Conservation (phyloP, 2,329 filamentous ascomycete genomes). For the Talaromyces sp. region DNA sequence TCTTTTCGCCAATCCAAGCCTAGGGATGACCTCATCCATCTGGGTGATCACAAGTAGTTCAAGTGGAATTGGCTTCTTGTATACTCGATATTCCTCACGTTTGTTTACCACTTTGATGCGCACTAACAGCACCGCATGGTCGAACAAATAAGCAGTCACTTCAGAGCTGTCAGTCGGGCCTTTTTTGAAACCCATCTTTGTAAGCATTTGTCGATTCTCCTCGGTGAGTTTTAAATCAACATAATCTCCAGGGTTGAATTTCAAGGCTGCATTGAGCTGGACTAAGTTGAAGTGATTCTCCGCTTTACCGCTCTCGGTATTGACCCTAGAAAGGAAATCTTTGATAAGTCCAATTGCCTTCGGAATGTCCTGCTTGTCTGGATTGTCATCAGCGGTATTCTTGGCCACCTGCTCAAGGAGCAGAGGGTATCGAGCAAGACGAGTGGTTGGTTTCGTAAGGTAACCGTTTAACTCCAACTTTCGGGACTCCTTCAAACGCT, state of each 20-base stretch:
- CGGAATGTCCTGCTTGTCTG: slow-evolving; percentile 87
- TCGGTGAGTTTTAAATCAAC: slow-evolving; percentile 94
- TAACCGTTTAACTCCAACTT: slow-evolving; percentile 98
- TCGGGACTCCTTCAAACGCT: slow-evolving; percentile 89
- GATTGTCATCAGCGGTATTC: slow-evolving; percentile 81
- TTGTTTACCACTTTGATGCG: slow-evolving; percentile 90
- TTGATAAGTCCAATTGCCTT: slow-evolving; percentile 83
- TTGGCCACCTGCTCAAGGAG: slow-evolving; percentile 89
- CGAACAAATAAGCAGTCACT: slow-evolving; percentile 92
- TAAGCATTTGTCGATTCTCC: slow-evolving; percentile 85
- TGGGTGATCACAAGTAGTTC: slow-evolving; percentile 90
- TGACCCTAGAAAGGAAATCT: slow-evolving; percentile 81
- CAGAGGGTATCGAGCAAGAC: slow-evolving; percentile 88
- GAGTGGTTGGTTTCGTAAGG: slow-evolving; percentile 92
- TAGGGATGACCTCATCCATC: slow-evolving; percentile 93
- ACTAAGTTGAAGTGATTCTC: slow-evolving; percentile 97
- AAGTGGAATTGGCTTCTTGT: slow-evolving; percentile 89
- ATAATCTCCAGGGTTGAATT: slow-evolving; percentile 83
- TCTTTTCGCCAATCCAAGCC: slow-evolving; percentile 73
- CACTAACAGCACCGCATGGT: slow-evolving; percentile 90
- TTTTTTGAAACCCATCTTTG: slow-evolving; percentile 93
- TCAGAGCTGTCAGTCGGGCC: slow-evolving; percentile 80
- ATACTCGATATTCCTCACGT: slow-evolving; percentile 89
- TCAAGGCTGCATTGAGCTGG: slow-evolving; percentile 84
- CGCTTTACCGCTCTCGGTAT: slow-evolving; percentile 91